Percentiles rank a stretch among this genome's conserved stretches.
phyloP scores from a whole-genome alignment of 495 filamentous ascomycete species.

The Niebla homalea region DNA sequence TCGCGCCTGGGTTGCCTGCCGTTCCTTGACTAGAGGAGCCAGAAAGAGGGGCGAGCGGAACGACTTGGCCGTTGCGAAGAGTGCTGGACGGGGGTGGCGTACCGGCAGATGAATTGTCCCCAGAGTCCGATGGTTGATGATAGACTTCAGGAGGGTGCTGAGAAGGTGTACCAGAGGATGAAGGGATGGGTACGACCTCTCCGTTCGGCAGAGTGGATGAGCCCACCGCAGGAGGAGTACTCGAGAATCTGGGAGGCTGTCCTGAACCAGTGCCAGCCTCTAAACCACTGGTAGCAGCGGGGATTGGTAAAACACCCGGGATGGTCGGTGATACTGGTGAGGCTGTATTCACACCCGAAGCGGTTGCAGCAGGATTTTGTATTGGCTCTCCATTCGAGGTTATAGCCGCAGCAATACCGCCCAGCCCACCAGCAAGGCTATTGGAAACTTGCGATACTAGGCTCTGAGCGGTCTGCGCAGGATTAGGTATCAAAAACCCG shows the following conservation, averaged over 20 bases:
- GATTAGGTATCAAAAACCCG: background rate
- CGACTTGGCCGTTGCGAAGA: conserved; percentile 5
- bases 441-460: background rate
- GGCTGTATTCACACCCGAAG: background rate
- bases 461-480: background rate
- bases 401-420: background rate
- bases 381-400: background rate
- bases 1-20: background rate
- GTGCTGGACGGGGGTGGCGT: conserved; percentile 2
- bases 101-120: background rate
- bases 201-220: conserved; percentile 11
- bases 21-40: background rate
- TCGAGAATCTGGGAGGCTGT: too few species aligned
- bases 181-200: conserved; percentile 8
- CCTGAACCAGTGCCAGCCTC: too few species aligned
- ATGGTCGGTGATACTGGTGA: background rate
- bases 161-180: background rate
- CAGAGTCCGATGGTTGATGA: background rate
- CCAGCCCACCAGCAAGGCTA: background rate
- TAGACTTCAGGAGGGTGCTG: background rate
- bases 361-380: background rate
- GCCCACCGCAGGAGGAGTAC: background rate
- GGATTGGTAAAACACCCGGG: background rate
- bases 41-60: conserved; percentile 1
- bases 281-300: background rate